Evolutionary conservation across 768 basidiomycete genomes (phyloP), one percentile per base, ranked within the genome.

Genomic region (Mrakia blollopis): DNA sequence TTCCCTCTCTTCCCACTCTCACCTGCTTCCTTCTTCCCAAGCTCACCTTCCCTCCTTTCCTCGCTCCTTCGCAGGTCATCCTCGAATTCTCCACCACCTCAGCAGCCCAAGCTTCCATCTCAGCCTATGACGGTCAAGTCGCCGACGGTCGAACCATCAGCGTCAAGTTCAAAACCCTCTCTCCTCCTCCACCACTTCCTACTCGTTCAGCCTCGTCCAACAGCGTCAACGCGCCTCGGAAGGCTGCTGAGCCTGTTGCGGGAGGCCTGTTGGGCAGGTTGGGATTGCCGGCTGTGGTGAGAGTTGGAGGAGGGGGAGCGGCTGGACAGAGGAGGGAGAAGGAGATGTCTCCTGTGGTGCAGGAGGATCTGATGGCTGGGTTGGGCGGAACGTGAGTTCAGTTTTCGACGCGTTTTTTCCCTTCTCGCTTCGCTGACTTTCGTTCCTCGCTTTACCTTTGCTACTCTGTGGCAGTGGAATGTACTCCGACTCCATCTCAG

Each of bases 61-160:
- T 60, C 41, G 21, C n/a, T n/a, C 41, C 8, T 18, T 23, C 11
- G 3, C 54, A 75, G 74, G 74, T 76, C 44, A 67, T 76, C 37
- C 68, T 76, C 39, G 65, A 76, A 39, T 76, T 76, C 32, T 50
- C 65, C 39, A 52, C 57, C 39, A 21, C 50, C 13, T 18, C 69
- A 28, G 52, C 70, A 68, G 75, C 75, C 21, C 68, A 76, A 68
- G 75, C 65, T 25, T 52, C 75, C 54, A 76, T 76, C 54, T 62
- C 37, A 52, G 67, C 75, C 8, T 76, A 70, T 35, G 37, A 76
- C 57, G 69, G 50, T 7, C 75, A 76, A 32, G 71, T 76, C 39
- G 75, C 75, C 68, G 75, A 76, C 67, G 75, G 75, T 41, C 67
- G 69, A 44, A 67, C 75, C 21, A 76, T 76, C 69, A 70, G 67